Percentiles rank a stretch among this genome's conserved stretches.
Evolutionary conservation across 169 alveolate species (phyloP).

Genomic region (Besnoitia besnoiti): DNA sequence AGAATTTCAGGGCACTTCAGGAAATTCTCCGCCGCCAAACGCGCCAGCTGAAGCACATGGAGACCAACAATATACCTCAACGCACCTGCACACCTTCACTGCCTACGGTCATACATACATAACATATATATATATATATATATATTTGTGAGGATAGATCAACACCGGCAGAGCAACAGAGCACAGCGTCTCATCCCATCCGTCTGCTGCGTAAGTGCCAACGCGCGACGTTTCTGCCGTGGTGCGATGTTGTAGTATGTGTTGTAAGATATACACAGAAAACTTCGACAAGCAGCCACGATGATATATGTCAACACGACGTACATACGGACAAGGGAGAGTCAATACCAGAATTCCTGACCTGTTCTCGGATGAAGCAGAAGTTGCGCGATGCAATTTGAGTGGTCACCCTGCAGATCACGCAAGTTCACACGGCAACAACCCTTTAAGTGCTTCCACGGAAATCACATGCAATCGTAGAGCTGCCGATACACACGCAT

Average conservation of each 20-base stretch:
- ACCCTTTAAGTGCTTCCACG: neutral
- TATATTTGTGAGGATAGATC: neutral
- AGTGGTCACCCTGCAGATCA: conserved; percentile 20
- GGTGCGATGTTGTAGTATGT: too few relatives aligned
- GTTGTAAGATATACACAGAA: too few relatives aligned
- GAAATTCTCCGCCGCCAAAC: neutral
- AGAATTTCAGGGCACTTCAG: conserved; percentile 7
- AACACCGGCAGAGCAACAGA: neutral
- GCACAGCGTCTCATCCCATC: too few relatives aligned
- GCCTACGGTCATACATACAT: neutral
- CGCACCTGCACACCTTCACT: neutral
- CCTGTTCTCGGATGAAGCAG: conserved; percentile 55
- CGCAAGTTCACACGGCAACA: neutral
- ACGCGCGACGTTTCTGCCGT: too few relatives aligned
- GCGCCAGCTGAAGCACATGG: neutral
- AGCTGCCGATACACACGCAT: neutral
- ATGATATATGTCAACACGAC: too few relatives aligned
- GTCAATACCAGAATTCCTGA: neutral
- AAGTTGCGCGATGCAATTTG: conserved; percentile 55
- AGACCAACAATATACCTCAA: neutral
- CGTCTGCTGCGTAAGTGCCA: too few relatives aligned
- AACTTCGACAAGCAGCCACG: too few relatives aligned
- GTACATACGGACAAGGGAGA: too few relatives aligned
- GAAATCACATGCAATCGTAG: neutral
- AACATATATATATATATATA: neutral